phyloP scores from a whole-genome alignment of 805 yeast species.

The Metschnikowia peoriensis region DNA sequence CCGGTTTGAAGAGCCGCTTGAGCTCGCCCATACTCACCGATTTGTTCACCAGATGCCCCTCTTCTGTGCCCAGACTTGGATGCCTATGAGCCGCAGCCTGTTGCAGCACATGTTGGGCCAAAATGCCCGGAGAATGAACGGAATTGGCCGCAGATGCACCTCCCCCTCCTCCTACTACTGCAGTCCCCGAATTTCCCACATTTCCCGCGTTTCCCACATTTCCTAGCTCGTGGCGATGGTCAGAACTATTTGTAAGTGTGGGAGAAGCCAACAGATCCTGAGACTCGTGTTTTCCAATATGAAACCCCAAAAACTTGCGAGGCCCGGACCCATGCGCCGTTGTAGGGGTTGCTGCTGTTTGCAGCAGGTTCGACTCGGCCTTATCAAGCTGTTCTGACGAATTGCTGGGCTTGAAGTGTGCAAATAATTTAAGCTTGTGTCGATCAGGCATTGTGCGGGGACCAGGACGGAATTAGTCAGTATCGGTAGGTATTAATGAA shows the following conservation, averaged over 20 bases:
- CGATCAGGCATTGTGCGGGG: constrained; percentile 38
- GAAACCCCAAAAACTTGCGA: constrained; percentile 37
- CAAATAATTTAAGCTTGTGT: constrained; percentile 42
- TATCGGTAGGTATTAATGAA: neutral
- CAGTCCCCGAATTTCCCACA: neutral
- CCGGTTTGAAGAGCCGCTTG: constrained; percentile 69
- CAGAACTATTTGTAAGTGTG: constrained; percentile 32
- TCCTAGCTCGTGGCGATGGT: constrained; percentile 15
- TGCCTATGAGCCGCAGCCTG: constrained; percentile 11
- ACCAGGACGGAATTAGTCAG: neutral
- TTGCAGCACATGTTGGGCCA: constrained; percentile 10
- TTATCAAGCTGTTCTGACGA: constrained; percentile 16
- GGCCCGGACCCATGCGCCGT: neutral
- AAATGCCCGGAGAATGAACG: constrained; percentile 11
- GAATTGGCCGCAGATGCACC: no score
- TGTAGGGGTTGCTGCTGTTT: constrained; percentile 4
- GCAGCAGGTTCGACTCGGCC: constrained; percentile 30
- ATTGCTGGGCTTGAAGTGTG: constrained; percentile 34
- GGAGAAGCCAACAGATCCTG: constrained; percentile 37
- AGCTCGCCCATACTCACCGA: constrained; percentile 64
- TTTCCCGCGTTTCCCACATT: neutral
- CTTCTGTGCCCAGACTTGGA: constrained; percentile 3
- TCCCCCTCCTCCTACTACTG: no score
- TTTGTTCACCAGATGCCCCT: constrained; percentile 32
- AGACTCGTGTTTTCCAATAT: constrained; percentile 42